Percentiles rank a stretch among this genome's conserved stretches.
These are phyloP conservation scores for Curvularia sp. DNA, from an alignment of 2,329 filamentous ascomycete genomes.

Conservation along the genomic window DNA sequence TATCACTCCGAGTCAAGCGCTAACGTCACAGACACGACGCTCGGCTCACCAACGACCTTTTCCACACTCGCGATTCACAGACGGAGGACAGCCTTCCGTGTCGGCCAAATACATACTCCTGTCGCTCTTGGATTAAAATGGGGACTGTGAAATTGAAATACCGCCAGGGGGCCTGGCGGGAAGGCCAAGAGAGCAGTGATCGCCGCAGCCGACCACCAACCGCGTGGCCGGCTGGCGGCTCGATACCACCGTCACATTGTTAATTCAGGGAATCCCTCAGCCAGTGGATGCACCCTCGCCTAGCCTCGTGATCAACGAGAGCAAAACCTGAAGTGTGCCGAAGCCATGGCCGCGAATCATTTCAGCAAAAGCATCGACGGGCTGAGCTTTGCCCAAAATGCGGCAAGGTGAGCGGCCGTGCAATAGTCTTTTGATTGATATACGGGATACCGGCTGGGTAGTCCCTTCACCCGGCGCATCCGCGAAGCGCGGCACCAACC, in stretches of 20 bases:
- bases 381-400: constrained; percentile 14
- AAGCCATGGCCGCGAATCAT: constrained; percentile 17
- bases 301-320: constrained; percentile 21
- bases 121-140: constrained; percentile 23
- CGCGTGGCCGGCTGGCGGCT: constrained; percentile 27
- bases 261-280: constrained; percentile 15
- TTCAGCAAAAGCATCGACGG: constrained; percentile 10
- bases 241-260: constrained; percentile 30
- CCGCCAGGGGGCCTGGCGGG: constrained; percentile 33
- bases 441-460: constrained; percentile 23
- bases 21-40: constrained; percentile 29
- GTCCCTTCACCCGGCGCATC: constrained; percentile 36
- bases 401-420: constrained; percentile 19
- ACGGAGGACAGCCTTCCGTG: constrained; percentile 25
- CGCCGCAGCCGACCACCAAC: constrained; percentile 25
- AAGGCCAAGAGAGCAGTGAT: constrained; percentile 38
- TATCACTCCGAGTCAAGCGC: constrained; percentile 38
- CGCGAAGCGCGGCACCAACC: constrained; percentile 9
- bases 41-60: constrained; percentile 26
- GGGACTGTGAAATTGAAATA: constrained; percentile 33
- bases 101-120: constrained; percentile 35
- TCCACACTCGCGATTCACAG: constrained; percentile 26
- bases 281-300: constrained; percentile 23
- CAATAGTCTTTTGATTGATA: constrained; percentile 37
- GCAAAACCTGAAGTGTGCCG: constrained; percentile 12